These are phyloP conservation scores for Cenchrus purpureus DNA, from an alignment of 176 grass and related monocot genomes.

Conservation along the genomic window DNA sequence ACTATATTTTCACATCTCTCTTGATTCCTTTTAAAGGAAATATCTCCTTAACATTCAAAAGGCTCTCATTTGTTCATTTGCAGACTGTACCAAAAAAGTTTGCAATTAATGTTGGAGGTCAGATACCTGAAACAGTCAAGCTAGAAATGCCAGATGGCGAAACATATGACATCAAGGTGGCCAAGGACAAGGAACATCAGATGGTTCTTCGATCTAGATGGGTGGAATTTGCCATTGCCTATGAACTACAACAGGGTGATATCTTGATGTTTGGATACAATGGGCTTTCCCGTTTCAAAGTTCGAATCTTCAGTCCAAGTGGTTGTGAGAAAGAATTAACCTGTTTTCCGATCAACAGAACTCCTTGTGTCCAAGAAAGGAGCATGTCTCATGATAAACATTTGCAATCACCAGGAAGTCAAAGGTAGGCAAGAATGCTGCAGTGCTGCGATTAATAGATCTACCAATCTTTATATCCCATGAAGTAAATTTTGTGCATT, in stretches of 20 bases:
- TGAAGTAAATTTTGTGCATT: background rate
- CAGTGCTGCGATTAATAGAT: background rate
- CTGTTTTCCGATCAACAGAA: background rate
- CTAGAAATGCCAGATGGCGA: background rate
- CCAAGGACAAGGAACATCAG: background rate
- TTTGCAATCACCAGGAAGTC: background rate
- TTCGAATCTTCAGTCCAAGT: constrained; percentile 50
- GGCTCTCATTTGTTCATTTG: background rate
- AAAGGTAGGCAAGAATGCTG: background rate
- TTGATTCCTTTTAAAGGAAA: background rate
- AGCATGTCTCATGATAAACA: background rate
- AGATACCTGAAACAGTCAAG: background rate
- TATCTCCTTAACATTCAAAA: background rate
- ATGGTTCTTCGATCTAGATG: background rate
- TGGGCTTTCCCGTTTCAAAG: constrained; percentile 36
- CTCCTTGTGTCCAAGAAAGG: constrained; percentile 3
- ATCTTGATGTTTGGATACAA: constrained; percentile 46
- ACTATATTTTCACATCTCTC: too few species aligned
- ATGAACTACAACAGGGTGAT: constrained; percentile 25
- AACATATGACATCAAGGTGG: background rate
- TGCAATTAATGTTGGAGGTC: background rate
- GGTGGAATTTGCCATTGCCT: background rate
- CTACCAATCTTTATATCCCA: background rate
- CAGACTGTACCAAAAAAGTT: background rate
- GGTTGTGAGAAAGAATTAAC: constrained; percentile 42